These are phyloP conservation scores for Globisporangium echinulatum DNA, from an alignment of 352 stramenopile species.

Conservation along the genomic window DNA sequence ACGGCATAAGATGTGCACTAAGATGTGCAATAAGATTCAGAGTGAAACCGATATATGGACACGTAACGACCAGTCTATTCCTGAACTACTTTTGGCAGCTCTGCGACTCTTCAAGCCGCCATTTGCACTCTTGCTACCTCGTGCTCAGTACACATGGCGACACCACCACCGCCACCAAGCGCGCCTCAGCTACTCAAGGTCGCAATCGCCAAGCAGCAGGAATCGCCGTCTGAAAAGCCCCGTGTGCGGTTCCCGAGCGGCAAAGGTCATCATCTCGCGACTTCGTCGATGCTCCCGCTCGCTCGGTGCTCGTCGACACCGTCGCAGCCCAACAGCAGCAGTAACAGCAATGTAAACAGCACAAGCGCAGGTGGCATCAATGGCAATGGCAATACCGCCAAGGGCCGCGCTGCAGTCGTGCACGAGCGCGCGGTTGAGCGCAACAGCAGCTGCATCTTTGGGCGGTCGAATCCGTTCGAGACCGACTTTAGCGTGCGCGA, in stretches of 20 bases:
- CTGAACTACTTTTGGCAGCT: no score
- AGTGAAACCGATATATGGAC: neutral
- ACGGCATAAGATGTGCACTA: no score
- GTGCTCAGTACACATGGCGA: neutral
- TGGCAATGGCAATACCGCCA: neutral
- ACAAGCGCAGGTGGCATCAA: neutral
- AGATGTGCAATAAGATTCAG: no score
- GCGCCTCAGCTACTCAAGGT: conserved; percentile 2
- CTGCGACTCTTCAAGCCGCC: neutral
- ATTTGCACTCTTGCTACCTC: neutral
- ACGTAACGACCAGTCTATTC: no score
- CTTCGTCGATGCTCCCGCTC: conserved; percentile 31
- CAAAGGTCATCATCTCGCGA: conserved; percentile 5
- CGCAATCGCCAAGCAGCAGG: neutral
- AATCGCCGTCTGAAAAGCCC: neutral
- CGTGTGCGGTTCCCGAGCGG: neutral
- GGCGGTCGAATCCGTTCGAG: conserved; percentile 68
- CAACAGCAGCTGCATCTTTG: conserved; percentile 38
- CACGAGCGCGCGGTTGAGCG: conserved; percentile 23
- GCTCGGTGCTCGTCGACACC: conserved; percentile 55
- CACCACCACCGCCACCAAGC: neutral
- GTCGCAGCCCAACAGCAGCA: conserved; percentile 19
- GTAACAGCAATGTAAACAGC: no score
- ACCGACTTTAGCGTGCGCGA: conserved; percentile 70
- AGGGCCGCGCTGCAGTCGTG: neutral